Conservation (phyloP, 345 rosid genomes). For the Odontarrhena argentea region DNA sequence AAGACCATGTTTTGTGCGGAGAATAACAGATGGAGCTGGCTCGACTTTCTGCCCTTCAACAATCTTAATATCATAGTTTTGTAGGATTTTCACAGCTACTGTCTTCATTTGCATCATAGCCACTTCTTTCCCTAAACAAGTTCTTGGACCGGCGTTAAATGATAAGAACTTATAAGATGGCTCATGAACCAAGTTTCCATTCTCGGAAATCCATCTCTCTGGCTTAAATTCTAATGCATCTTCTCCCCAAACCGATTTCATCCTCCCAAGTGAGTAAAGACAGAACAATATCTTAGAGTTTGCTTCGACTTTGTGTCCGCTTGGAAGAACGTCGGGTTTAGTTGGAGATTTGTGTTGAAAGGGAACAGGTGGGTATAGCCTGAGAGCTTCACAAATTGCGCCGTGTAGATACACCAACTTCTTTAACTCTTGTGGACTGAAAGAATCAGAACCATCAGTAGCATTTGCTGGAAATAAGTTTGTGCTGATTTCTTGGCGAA, state of each 20-base stretch:
- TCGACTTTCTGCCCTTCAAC: conserved; percentile 45
- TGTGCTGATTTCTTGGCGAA: conserved; percentile 43
- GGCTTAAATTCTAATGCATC: conserved; percentile 50
- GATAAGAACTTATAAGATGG: conserved; percentile 64
- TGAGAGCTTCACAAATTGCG: conserved; percentile 45
- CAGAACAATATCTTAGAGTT: conserved; percentile 37
- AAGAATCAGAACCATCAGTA: conserved; percentile 7
- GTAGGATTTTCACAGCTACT: conserved; percentile 45
- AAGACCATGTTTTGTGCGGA: conserved; percentile 56
- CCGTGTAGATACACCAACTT: conserved; percentile 51
- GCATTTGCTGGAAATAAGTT: conserved; percentile 6
- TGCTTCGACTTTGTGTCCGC: conserved; percentile 45
- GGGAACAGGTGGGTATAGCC: conserved; percentile 55
- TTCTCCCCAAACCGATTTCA: conserved; percentile 51
- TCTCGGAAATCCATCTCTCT: conserved; percentile 48
- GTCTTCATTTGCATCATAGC: conserved; percentile 62
- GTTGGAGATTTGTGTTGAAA: conserved; percentile 44
- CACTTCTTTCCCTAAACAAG: conserved; percentile 62
- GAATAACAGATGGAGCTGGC: conserved; percentile 45
- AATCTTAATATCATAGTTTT: conserved; percentile 45
- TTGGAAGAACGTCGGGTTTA: conserved; percentile 47
- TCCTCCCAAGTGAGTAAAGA: conserved; percentile 47
- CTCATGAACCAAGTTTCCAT: conserved; percentile 36
- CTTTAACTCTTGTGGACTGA: conserved; percentile 23
- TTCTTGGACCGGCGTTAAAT: conserved; percentile 69